Conservation (phyloP, 768 basidiomycete genomes). For the Mycena polygramma region DNA sequence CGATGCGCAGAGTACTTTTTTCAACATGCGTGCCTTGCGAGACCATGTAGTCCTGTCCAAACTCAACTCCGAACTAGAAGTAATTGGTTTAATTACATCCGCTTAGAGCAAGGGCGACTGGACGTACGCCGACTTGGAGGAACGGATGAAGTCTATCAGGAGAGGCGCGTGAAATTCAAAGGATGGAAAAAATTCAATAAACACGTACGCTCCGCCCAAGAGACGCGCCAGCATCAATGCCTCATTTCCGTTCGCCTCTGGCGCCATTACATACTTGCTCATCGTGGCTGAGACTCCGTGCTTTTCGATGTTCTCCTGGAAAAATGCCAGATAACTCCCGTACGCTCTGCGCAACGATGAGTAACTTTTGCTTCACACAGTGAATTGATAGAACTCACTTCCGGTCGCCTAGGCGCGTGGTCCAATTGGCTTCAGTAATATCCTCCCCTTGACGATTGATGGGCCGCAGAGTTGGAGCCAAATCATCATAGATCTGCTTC, state of each 20-base stretch:
- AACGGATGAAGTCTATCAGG: too few species aligned
- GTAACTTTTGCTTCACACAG: too few species aligned
- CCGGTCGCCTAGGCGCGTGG: conserved; percentile 50
- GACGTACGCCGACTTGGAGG: too few species aligned
- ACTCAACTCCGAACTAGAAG: too few species aligned
- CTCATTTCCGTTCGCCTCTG: conserved; percentile 33
- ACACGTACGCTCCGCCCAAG: too few species aligned
- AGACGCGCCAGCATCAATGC: conserved; percentile 18
- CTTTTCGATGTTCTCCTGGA: conserved; percentile 13
- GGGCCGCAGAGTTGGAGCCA: conserved; percentile 42
- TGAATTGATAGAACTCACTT: conserved; percentile 40
- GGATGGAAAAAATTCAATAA: too few species aligned
- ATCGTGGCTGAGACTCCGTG: conserved; percentile 15
- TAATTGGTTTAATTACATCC: too few species aligned
- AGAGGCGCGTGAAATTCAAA: too few species aligned
- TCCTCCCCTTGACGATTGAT: conserved; percentile 44
- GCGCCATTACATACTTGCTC: conserved; percentile 19
- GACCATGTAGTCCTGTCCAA: too few species aligned
- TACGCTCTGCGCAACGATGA: too few species aligned
- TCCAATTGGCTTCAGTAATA: conserved; percentile 50
- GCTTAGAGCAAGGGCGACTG: too few species aligned
- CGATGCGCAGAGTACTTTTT: too few species aligned
- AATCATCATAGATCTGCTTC: conserved; percentile 51
- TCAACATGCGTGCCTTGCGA: conserved; percentile 7
- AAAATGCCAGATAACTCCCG: conserved; percentile 11